Percentiles rank a stretch among this genome's conserved stretches.
phyloP scores from a whole-genome alignment of 495 filamentous ascomycete species.

The Penicillium desertorum region DNA sequence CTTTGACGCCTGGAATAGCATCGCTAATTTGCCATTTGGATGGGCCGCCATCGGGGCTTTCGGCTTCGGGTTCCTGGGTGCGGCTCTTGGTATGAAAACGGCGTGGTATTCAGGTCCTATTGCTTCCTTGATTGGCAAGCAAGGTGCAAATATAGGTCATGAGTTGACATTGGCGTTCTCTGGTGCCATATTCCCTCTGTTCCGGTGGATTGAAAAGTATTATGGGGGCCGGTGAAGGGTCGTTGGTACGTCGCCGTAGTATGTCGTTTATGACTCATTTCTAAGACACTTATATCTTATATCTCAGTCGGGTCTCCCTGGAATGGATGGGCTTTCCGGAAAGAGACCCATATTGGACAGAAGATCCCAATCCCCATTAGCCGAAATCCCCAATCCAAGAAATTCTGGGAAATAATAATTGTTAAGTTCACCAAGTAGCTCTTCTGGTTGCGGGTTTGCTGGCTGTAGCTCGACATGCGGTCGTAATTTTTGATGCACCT shows the following conservation, averaged over 20 bases:
- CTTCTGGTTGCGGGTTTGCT: conserved; percentile 12
- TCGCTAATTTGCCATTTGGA: conserved; percentile 58
- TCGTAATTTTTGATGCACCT: conserved; percentile 27
- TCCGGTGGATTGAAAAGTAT: conserved; percentile 28
- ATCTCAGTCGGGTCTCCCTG: conserved; percentile 8
- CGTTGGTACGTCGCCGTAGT: background rate
- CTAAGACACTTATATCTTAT: background rate
- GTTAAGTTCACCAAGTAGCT: conserved; percentile 20
- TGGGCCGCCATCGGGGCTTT: conserved; percentile 63
- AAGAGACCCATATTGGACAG: conserved; percentile 28
- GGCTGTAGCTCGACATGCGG: conserved; percentile 17
- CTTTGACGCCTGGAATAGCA: conserved; percentile 55
- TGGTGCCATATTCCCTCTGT: conserved; percentile 22
- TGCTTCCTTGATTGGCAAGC: conserved; percentile 55
- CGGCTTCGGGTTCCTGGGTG: conserved; percentile 60
- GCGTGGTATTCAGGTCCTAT: conserved; percentile 67
- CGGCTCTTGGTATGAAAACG: conserved; percentile 71
- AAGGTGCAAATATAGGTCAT: conserved; percentile 68
- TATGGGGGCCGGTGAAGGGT: conserved; percentile 8
- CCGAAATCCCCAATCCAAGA: conserved; percentile 27
- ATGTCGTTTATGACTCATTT: background rate
- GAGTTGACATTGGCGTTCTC: conserved; percentile 51
- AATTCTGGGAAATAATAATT: conserved; percentile 37
- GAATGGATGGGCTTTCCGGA: conserved; percentile 15
- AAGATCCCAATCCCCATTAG: conserved; percentile 32